Evolutionary conservation across 768 basidiomycete genomes (phyloP).

Genomic region (Xerocomus brunneocitrinus): DNA sequence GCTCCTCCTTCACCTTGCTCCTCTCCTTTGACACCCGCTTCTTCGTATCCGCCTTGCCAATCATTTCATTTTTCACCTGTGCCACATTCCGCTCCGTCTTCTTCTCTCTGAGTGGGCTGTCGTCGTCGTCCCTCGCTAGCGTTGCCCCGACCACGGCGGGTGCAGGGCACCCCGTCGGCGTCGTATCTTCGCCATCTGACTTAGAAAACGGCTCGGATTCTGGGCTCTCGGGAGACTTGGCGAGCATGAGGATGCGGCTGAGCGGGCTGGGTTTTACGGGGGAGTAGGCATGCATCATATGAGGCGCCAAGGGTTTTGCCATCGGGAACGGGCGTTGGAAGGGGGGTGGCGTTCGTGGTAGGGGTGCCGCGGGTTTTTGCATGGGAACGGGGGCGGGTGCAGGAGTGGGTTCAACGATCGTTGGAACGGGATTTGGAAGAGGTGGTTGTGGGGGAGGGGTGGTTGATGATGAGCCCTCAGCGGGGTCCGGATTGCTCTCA

Average conservation of each 20-base stretch:
- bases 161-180: conserved; percentile 22
- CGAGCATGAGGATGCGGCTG: conserved; percentile 72
- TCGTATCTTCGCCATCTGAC: conserved; percentile 18
- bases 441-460: neutral
- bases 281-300: conserved; percentile 79
- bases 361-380: conserved; percentile 1
- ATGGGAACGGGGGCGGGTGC: neutral
- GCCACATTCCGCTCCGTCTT: conserved; percentile 34
- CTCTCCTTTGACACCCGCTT: conserved; percentile 37
- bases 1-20: conserved; percentile 34
- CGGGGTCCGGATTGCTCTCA: neutral
- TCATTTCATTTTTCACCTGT: conserved; percentile 7
- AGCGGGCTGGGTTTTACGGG: conserved; percentile 77
- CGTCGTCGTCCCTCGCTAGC: conserved; percentile 40
- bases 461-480: neutral
- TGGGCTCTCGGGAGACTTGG: conserved; percentile 50
- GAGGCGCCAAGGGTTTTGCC: conserved; percentile 64
- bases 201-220: conserved; percentile 8
- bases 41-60: conserved; percentile 17
- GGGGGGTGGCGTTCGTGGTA: conserved; percentile 22
- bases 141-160: conserved; percentile 6
- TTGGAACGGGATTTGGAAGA: conserved; percentile 17
- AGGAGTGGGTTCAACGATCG: conserved; percentile 18
- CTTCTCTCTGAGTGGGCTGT: conserved; percentile 53
- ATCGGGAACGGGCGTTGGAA: conserved; percentile 55